These are phyloP conservation scores for Fusarium miscanthi DNA, from an alignment of 2,329 filamentous ascomycete genomes.

Conservation along the genomic window DNA sequence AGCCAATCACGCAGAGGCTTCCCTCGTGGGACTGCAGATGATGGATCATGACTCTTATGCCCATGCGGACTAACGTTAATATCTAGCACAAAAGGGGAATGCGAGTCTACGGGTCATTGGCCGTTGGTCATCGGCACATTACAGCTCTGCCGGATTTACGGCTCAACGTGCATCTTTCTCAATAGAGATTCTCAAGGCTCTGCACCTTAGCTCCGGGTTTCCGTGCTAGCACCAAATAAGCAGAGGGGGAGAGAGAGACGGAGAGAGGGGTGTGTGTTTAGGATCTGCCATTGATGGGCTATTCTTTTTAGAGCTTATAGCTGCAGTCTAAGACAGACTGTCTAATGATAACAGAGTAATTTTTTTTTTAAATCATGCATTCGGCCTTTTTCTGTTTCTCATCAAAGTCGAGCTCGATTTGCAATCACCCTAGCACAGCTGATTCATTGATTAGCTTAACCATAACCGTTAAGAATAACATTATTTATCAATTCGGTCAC, in stretches of 20 bases:
- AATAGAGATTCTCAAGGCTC: background rate
- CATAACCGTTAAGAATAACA: conserved; percentile 19
- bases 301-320: conserved; percentile 3
- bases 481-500: background rate
- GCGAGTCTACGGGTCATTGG: conserved; percentile 4
- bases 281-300: background rate
- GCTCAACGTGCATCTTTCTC: conserved; percentile 24
- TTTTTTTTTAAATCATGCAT: background rate
- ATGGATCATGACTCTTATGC: conserved; percentile 43
- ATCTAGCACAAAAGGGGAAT: conserved; percentile 3
- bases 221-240: conserved; percentile 12
- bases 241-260: background rate
- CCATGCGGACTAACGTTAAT: conserved; percentile 6
- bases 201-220: conserved; percentile 27
- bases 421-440: conserved; percentile 19
- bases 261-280: conserved; percentile 21
- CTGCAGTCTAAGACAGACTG: background rate
- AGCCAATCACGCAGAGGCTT: conserved; percentile 10
- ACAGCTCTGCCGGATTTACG: conserved; percentile 42
- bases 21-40: conserved; percentile 14
- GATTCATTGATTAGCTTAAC: conserved; percentile 10
- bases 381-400: conserved; percentile 11
- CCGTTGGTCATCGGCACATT: conserved; percentile 19
- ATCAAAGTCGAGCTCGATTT: conserved; percentile 19
- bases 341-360: background rate